phyloP scores from a whole-genome alignment of 805 yeast genomes.

The Ogataea paraovalis region DNA sequence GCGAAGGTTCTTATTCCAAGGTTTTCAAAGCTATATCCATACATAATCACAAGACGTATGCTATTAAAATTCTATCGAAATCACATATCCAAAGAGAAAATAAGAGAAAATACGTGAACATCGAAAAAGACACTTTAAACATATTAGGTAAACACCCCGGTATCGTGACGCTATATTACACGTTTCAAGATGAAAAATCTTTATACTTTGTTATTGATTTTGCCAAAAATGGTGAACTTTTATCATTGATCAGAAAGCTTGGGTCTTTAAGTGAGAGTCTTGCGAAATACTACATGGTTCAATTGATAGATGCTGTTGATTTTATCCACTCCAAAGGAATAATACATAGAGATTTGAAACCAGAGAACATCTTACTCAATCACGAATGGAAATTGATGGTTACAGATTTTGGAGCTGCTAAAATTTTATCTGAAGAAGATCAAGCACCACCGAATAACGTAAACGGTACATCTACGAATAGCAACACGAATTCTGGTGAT shows the following conservation, averaged over 20 bases:
- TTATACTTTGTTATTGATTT: slow-evolving; percentile 89
- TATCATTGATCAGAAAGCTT: slow-evolving; percentile 68
- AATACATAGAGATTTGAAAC: slow-evolving; percentile 91
- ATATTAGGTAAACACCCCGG: slow-evolving; percentile 92
- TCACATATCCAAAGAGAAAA: slow-evolving; percentile 91
- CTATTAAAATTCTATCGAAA: slow-evolving; percentile 88
- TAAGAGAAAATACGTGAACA: slow-evolving; percentile 92
- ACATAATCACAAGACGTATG: slow-evolving; percentile 71
- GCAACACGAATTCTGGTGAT: slow-evolving; percentile 13
- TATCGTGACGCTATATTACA: slow-evolving; percentile 83
- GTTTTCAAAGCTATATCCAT: slow-evolving; percentile 83
- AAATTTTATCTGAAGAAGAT: slow-evolving; percentile 50
- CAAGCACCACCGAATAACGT: slow-evolving; percentile 18
- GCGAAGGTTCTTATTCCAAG: slow-evolving; percentile 95
- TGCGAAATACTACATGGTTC: slow-evolving; percentile 76
- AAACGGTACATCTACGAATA: neutral
- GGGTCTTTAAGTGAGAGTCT: slow-evolving; percentile 77
- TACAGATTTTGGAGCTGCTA: slow-evolving; percentile 98
- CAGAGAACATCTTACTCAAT: slow-evolving; percentile 85
- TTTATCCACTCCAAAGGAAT: slow-evolving; percentile 89
- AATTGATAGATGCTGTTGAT: slow-evolving; percentile 83
- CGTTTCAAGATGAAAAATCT: slow-evolving; percentile 88
- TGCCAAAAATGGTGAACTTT: slow-evolving; percentile 92
- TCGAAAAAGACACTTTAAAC: slow-evolving; percentile 87
- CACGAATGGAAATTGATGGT: slow-evolving; percentile 84